These are phyloP conservation scores for Phaeosphaeriaceae sp. DNA, from an alignment of 2,329 filamentous ascomycete genomes.

Conservation along the genomic window DNA sequence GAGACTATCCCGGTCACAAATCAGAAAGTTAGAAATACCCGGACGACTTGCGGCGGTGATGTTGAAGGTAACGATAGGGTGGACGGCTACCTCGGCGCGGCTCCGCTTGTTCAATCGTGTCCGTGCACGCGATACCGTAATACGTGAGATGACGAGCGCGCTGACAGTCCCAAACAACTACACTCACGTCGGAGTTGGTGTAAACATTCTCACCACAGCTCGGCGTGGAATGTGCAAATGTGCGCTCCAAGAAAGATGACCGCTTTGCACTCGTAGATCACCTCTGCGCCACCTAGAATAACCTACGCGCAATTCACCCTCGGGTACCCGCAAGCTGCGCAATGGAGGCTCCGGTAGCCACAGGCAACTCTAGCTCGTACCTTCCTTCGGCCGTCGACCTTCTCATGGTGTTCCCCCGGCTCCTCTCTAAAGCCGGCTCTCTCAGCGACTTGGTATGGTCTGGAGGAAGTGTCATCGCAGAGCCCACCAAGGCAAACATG, in stretches of 20 bases:
- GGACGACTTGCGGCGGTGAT: too few relatives aligned
- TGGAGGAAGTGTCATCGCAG: constrained; percentile 66
- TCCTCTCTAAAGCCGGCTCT: constrained; percentile 72
- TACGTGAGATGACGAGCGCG: not conserved
- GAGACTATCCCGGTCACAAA: too few relatives aligned
- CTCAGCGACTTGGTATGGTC: constrained; percentile 64
- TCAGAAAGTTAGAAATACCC: too few relatives aligned
- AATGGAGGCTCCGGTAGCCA: constrained; percentile 34
- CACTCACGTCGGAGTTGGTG: not conserved
- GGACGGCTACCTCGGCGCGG: not conserved
- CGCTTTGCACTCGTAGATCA: not conserved
- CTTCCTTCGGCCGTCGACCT: constrained; percentile 71
- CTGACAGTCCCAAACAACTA: not conserved
- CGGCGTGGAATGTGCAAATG: not conserved
- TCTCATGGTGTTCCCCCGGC: constrained; percentile 71
- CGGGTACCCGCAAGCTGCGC: constrained; percentile 15
- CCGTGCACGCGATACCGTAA: not conserved
- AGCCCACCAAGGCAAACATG: constrained; percentile 60
- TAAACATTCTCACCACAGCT: not conserved
- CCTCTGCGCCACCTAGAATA: not conserved
- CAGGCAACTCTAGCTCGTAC: constrained; percentile 45
- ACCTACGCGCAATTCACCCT: constrained; percentile 4
- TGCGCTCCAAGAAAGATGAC: not conserved
- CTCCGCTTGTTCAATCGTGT: not conserved
- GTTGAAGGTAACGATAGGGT: too few relatives aligned